phyloP scores from a whole-genome alignment of 192 early-diverging fungal species.

The Backusella circina region DNA sequence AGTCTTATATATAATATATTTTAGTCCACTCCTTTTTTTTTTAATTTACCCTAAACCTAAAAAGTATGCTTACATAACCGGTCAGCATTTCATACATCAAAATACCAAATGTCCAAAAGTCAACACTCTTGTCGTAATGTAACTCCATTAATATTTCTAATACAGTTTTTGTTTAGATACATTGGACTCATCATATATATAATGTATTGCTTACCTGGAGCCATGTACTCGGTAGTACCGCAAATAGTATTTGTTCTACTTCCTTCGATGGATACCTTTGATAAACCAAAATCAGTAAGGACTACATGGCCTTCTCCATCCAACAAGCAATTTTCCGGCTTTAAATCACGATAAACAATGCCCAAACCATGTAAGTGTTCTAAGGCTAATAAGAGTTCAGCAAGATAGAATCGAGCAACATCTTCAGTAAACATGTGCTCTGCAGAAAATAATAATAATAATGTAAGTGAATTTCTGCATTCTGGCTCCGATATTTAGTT shows the following conservation, averaged over 20 bases:
- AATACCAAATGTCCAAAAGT: slow-evolving; percentile 91
- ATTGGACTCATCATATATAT: not conserved
- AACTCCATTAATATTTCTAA: slow-evolving; percentile 58
- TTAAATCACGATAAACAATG: slow-evolving; percentile 86
- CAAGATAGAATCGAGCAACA: slow-evolving; percentile 81
- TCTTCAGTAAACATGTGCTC: slow-evolving; percentile 75
- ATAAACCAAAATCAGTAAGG: slow-evolving; percentile 93
- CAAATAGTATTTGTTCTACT: slow-evolving; percentile 58
- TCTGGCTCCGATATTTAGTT: not conserved
- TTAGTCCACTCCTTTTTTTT: not conserved
- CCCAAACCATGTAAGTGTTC: slow-evolving; percentile 85
- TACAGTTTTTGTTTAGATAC: not conserved
- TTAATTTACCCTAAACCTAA: not conserved
- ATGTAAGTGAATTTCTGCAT: not conserved
- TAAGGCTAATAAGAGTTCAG: slow-evolving; percentile 82
- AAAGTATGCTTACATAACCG: slow-evolving; percentile 43
- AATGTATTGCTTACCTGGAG: slow-evolving; percentile 37
- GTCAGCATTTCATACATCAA: slow-evolving; percentile 92
- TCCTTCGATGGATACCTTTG: slow-evolving; percentile 72
- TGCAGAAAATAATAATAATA: slow-evolving; percentile 5
- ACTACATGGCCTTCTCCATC: slow-evolving; percentile 75
- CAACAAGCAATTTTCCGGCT: slow-evolving; percentile 74
- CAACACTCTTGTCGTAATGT: slow-evolving; percentile 72
- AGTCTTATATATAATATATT: slow-evolving; percentile 25
- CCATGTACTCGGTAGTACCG: slow-evolving; percentile 79